A percentile compares a stretch with the other conserved stretches of the same genome.
Conservation (phyloP, 106 monocot species). For the Apostasia ramifera region DNA sequence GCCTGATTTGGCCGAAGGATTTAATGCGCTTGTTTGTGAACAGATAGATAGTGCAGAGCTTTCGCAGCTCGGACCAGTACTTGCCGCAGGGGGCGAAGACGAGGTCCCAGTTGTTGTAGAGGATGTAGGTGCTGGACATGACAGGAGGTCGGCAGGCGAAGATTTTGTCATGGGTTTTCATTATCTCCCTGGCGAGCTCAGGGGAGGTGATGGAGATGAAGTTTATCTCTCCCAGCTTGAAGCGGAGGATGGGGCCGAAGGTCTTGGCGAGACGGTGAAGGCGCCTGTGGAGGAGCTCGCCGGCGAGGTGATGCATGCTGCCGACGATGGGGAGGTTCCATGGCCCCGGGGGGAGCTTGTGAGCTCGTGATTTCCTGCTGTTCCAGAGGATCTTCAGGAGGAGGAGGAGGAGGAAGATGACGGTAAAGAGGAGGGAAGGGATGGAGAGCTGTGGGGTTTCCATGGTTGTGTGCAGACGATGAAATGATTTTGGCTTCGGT, state of each 20-base stretch:
- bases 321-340: slow-evolving; percentile 18
- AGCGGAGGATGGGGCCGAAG: slow-evolving; percentile 17
- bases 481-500: too few species aligned
- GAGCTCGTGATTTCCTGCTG: not conserved
- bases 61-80: slow-evolving; percentile 5
- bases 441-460: not conserved
- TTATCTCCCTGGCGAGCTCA: slow-evolving; percentile 8
- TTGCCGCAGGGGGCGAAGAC: slow-evolving; percentile 9
- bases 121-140: not conserved
- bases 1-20: slow-evolving; percentile 1
- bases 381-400: not conserved
- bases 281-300: not conserved
- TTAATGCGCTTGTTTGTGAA: slow-evolving; percentile 1
- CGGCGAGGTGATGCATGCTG: slow-evolving; percentile 17
- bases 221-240: slow-evolving; percentile 15
- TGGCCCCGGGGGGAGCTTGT: slow-evolving; percentile 15
- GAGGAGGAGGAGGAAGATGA: not conserved
- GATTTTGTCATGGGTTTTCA: slow-evolving; percentile 12
- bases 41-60: slow-evolving; percentile 6
- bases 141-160: slow-evolving; percentile 5
- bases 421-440: not conserved
- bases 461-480: too few species aligned
- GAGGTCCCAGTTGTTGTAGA: slow-evolving; percentile 9
- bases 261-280: slow-evolving; percentile 1
- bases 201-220: slow-evolving; percentile 8